Evolutionary conservation across 176 grass and related monocot species (phyloP).

Genomic region (Metroxylon sagu): DNA sequence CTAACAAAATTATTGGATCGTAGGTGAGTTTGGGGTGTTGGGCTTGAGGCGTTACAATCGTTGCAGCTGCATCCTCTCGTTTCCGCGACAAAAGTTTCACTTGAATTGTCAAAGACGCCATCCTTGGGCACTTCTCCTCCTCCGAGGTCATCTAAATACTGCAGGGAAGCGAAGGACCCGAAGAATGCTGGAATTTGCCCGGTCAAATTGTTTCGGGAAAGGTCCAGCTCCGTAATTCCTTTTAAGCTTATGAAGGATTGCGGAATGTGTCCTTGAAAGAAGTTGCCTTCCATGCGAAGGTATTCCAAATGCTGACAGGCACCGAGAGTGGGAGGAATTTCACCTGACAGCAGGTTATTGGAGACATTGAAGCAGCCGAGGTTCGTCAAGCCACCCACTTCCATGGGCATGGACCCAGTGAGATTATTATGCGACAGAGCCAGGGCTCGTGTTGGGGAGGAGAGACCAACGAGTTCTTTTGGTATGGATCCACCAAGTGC

Average conservation of each 20-base stretch:
- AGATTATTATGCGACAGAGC: conserved; percentile 3
- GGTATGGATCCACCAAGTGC: conserved; percentile 1
- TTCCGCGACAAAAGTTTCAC: neutral
- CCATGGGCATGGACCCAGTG: neutral
- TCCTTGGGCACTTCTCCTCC: conserved; percentile 8
- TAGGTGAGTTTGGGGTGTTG: no score
- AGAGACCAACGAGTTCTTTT: neutral
- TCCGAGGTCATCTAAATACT: conserved; percentile 4
- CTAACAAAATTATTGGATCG: no score
- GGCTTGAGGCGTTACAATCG: no score
- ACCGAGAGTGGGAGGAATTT: conserved; percentile 4
- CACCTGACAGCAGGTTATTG: neutral
- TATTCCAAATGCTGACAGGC: conserved; percentile 4
- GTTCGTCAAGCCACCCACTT: conserved; percentile 12
- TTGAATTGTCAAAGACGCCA: conserved; percentile 4
- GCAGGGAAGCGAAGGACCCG: neutral
- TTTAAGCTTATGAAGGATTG: neutral
- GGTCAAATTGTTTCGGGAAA: conserved; percentile 12
- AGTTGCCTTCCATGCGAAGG: neutral
- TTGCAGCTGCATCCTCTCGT: no score
- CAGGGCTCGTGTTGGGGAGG: no score
- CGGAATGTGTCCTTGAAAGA: neutral
- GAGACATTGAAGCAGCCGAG: neutral
- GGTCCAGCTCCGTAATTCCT: neutral
- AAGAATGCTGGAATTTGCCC: conserved; percentile 6